phyloP scores from a whole-genome alignment of 768 basidiomycete genomes.

The Sarcomyxa edulis region DNA sequence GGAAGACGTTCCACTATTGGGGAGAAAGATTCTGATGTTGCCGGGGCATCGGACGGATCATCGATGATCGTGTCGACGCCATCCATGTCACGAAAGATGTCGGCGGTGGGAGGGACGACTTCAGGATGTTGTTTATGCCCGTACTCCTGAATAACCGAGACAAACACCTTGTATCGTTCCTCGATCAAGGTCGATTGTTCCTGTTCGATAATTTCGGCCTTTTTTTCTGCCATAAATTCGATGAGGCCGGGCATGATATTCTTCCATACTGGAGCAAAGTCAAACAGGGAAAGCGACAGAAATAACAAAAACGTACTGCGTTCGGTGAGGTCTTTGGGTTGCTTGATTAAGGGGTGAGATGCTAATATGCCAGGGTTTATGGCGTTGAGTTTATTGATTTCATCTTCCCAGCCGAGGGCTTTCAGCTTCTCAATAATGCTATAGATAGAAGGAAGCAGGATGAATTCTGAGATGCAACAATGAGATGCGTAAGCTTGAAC shows the following conservation, averaged over 20 bases:
- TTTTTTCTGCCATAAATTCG: slow-evolving; percentile 41
- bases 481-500: slow-evolving; percentile 5
- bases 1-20: no score
- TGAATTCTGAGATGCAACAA: slow-evolving; percentile 5
- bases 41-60: slow-evolving; percentile 7
- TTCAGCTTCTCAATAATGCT: no score
- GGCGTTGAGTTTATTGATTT: no score
- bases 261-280: slow-evolving; percentile 38
- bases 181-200: neutral
- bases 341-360: slow-evolving; percentile 39
- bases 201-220: neutral
- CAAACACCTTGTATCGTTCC: neutral
- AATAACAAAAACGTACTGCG: slow-evolving; percentile 31
- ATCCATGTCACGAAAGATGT: slow-evolving; percentile 17
- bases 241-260: slow-evolving; percentile 42
- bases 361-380: no score
- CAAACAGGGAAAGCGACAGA: slow-evolving; percentile 2
- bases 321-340: slow-evolving; percentile 41
- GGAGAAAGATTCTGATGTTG: neutral
- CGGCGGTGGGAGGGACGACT: slow-evolving; percentile 17
- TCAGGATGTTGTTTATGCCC: slow-evolving; percentile 7
- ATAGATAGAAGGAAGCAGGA: no score
- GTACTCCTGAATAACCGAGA: neutral
- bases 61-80: no score
- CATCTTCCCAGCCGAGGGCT: no score